Evolutionary conservation across 768 basidiomycete genomes (phyloP).

Genomic region (Erythrobasidium yunnanense): DNA sequence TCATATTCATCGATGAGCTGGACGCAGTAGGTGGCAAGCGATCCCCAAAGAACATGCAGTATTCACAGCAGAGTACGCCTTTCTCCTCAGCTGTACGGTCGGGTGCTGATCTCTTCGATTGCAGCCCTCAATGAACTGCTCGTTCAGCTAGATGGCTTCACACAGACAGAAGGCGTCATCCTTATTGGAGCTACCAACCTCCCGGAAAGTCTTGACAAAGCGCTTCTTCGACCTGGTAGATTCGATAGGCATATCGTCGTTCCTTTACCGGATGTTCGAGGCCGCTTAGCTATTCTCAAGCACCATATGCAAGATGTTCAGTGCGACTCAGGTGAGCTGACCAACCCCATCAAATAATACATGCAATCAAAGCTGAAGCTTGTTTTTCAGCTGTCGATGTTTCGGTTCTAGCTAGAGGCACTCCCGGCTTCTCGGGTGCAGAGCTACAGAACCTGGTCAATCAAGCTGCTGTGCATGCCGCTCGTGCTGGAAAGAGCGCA

Average conservation of each 20-base stretch:
- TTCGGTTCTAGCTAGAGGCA: conserved; percentile 79
- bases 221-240: conserved; percentile 86
- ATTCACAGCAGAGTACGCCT: conserved; percentile 42
- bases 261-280: conserved; percentile 86
- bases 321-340: conserved; percentile 49
- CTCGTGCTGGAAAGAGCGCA: conserved; percentile 62
- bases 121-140: conserved; percentile 77
- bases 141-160: conserved; percentile 95
- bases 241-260: conserved; percentile 90
- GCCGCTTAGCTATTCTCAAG: conserved; percentile 75
- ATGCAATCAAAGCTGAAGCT: neutral
- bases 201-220: conserved; percentile 86
- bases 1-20: conserved; percentile 98
- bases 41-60: conserved; percentile 59
- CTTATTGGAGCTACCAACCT: conserved; percentile 62
- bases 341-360: neutral
- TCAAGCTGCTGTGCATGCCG: conserved; percentile 85
- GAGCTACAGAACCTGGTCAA: conserved; percentile 97
- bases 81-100: neutral
- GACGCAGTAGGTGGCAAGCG: conserved; percentile 81
- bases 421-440: conserved; percentile 91
- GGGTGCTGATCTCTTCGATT: neutral
- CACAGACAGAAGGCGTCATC: conserved; percentile 66
- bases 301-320: conserved; percentile 80
- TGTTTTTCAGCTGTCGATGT: conserved; percentile 54